Evolutionary conservation across 192 early-diverging fungal genomes (phyloP).

Genomic region (Coemansia sp.): DNA sequence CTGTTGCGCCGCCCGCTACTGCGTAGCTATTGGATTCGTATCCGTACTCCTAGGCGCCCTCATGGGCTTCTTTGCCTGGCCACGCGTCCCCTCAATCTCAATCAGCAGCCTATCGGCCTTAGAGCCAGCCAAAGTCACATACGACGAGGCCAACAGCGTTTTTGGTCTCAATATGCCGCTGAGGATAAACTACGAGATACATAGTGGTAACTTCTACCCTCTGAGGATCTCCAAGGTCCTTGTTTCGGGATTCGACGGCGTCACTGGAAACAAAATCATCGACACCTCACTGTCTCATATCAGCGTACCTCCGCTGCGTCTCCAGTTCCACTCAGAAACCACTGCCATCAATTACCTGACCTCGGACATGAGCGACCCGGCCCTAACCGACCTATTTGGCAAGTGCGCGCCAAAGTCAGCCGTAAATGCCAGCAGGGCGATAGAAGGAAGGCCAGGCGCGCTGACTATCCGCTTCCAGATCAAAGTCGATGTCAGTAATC

Average conservation of each 20-base stretch:
- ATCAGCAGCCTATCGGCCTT: conserved; percentile 28
- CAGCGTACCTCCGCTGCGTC: conserved; percentile 7
- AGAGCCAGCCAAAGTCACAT: conserved; percentile 22
- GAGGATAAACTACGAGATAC: conserved; percentile 42
- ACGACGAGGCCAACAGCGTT: conserved; percentile 16
- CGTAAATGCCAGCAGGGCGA: background rate
- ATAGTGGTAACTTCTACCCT: conserved; percentile 52
- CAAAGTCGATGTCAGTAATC: conserved; percentile 28
- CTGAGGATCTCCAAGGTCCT: conserved; percentile 21
- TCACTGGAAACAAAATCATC: conserved; percentile 33
- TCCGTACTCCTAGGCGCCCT: conserved; percentile 21
- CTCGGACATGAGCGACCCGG: conserved; percentile 39
- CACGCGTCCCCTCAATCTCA: conserved; percentile 38
- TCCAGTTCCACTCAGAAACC: conserved; percentile 32
- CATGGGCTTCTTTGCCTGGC: conserved; percentile 43
- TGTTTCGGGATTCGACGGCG: conserved; percentile 40
- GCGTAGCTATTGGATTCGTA: conserved; percentile 38
- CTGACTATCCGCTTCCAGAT: conserved; percentile 48
- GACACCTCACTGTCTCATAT: conserved; percentile 20
- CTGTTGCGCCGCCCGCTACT: conserved; percentile 42
- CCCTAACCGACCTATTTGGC: conserved; percentile 40
- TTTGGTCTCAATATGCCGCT: conserved; percentile 42
- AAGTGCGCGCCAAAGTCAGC: conserved; percentile 34
- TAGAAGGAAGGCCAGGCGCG: conserved; percentile 11
- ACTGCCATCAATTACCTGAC: conserved; percentile 31